These are phyloP conservation scores for Croton laevigatus DNA, from an alignment of 441 rosid genomes.

Conservation along the genomic window DNA sequence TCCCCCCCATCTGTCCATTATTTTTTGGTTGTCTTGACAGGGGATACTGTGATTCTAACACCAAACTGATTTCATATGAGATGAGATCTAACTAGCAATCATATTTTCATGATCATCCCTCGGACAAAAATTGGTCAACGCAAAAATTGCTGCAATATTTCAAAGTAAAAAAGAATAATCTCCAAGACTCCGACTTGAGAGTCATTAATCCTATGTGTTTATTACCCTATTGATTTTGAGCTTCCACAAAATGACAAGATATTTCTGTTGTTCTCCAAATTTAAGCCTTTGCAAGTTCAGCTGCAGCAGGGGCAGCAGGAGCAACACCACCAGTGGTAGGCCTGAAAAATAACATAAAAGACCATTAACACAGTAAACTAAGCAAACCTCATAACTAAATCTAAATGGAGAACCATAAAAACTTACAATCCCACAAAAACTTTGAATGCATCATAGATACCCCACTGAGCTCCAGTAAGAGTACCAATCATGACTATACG, in stretches of 20 bases:
- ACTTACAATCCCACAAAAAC: slow-evolving; percentile 98
- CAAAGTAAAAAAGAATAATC: slow-evolving; percentile 27
- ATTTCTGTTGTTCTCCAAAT: slow-evolving; percentile 3
- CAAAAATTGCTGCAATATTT: slow-evolving; percentile 11
- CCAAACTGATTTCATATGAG: slow-evolving; percentile 13
- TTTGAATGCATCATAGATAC: slow-evolving; percentile 95
- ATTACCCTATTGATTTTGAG: slow-evolving; percentile 23
- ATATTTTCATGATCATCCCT: slow-evolving; percentile 20
- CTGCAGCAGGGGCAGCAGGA: slow-evolving; percentile 42
- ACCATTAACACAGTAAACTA: neutral
- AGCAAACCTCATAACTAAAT: neutral
- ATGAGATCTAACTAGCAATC: slow-evolving; percentile 22
- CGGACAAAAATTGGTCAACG: slow-evolving; percentile 10
- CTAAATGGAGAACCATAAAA: neutral
- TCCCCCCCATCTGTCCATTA: slow-evolving; percentile 27
- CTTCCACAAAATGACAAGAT: slow-evolving; percentile 2
- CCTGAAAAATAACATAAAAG: slow-evolving; percentile 38
- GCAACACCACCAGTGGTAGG: slow-evolving; percentile 91
- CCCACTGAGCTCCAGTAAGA: slow-evolving; percentile 99
- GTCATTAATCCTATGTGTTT: slow-evolving; percentile 29
- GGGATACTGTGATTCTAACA: slow-evolving; percentile 13
- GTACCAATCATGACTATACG: slow-evolving; percentile 99
- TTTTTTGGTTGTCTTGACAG: slow-evolving; percentile 21
- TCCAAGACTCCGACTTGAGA: slow-evolving; percentile 16
- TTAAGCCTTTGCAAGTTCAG: slow-evolving; percentile 42